phyloP scores from a whole-genome alignment of 2,329 filamentous ascomycete genomes.

The Scedosporium dehoogii region DNA sequence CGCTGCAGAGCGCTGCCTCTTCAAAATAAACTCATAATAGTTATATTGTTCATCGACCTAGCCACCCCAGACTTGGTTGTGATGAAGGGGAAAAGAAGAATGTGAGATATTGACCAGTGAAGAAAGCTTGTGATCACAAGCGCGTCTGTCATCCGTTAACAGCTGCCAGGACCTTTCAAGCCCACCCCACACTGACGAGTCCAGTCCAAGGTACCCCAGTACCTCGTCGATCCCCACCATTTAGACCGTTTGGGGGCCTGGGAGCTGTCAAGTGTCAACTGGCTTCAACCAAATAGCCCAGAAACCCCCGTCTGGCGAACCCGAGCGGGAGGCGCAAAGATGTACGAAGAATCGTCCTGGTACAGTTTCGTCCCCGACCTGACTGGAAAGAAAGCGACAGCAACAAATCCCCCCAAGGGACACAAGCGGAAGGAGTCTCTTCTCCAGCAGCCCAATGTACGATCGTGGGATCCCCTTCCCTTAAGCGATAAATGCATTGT shows the following conservation, averaged over 20 bases:
- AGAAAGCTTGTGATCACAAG: background rate
- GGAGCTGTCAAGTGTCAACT: background rate
- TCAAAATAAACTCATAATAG: too few relatives aligned
- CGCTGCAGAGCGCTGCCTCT: too few relatives aligned
- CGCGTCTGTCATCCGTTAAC: background rate
- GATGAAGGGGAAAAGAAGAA: too few relatives aligned
- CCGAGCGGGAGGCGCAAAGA: constrained; percentile 23
- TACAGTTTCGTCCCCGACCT: constrained; percentile 65
- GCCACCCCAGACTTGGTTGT: too few relatives aligned
- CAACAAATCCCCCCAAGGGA: constrained; percentile 27
- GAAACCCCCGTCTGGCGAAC: background rate
- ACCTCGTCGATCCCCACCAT: background rate
- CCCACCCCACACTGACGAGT: background rate
- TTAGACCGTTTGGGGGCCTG: background rate
- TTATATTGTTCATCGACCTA: too few relatives aligned
- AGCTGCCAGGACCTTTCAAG: background rate
- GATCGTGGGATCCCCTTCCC: constrained; percentile 13
- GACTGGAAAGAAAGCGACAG: constrained; percentile 35
- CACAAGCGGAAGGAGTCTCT: constrained; percentile 62
- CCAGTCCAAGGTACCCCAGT: background rate
- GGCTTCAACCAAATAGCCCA: background rate
- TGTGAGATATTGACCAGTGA: background rate
- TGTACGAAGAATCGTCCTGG: constrained; percentile 74
- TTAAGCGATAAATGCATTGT: constrained; percentile 7
- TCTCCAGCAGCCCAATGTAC: constrained; percentile 54